Evolutionary conservation across 1,284 basidiomycete genomes (phyloP).

Genomic region (Fereydounia khargensis): DNA sequence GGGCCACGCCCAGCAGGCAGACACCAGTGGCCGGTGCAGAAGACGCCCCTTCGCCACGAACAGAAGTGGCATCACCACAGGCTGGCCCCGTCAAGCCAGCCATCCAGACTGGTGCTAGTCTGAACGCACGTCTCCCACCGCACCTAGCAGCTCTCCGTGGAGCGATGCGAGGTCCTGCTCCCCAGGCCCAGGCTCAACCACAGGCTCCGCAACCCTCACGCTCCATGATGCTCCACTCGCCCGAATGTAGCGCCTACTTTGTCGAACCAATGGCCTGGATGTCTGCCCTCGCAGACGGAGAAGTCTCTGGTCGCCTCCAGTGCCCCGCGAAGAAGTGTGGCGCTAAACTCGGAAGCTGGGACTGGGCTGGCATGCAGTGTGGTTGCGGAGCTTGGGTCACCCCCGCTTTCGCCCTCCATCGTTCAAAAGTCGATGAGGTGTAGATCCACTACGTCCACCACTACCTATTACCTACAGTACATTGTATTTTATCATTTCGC

Average conservation of each 20-base stretch:
- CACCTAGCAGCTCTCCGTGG: slow-evolving; percentile 43
- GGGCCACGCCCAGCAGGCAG: too few species aligned
- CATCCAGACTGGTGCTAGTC: slow-evolving; percentile 38
- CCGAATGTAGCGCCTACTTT: slow-evolving; percentile 90
- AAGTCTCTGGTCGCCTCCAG: slow-evolving; percentile 78
- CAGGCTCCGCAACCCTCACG: not conserved
- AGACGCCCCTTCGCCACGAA: too few species aligned
- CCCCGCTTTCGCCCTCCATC: slow-evolving; percentile 82
- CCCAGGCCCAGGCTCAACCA: not conserved
- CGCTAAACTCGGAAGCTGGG: slow-evolving; percentile 88
- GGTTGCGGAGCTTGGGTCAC: slow-evolving; percentile 64
- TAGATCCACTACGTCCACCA: too few species aligned
- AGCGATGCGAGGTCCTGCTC: slow-evolving; percentile 3
- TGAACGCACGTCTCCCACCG: slow-evolving; percentile 38
- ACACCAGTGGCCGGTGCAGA: too few species aligned
- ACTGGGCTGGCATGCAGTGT: slow-evolving; percentile 93
- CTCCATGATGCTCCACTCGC: slow-evolving; percentile 42
- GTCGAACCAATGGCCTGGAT: slow-evolving; percentile 98
- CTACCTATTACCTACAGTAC: too few species aligned
- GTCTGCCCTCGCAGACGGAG: slow-evolving; percentile 73
- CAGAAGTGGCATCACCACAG: too few species aligned
- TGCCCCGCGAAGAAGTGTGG: slow-evolving; percentile 88
- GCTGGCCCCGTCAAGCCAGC: too few species aligned
- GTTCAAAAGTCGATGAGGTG: slow-evolving; percentile 87
- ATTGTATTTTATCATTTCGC: too few species aligned